Evolutionary conservation across 2,329 filamentous ascomycete genomes (phyloP).

Genomic region (Fusarium euwallaceae): DNA sequence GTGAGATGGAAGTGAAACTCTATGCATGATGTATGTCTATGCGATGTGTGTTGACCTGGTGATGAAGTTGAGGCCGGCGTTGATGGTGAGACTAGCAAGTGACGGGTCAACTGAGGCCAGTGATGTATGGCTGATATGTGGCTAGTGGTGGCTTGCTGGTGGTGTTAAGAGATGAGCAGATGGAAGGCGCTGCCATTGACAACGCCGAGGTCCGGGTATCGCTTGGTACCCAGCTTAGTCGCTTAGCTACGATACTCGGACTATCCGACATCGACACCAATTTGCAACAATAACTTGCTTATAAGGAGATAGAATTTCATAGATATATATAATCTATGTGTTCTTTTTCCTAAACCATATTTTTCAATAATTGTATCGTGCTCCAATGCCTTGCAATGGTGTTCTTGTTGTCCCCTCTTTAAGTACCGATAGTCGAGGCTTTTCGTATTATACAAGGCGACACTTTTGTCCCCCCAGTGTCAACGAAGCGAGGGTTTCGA

Average conservation of each 20-base stretch:
- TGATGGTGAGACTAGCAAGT: not conserved
- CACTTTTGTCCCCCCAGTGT: not conserved
- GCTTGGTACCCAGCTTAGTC: not conserved
- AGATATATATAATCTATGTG: not conserved
- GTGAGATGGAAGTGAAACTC: not conserved
- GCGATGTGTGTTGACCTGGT: not conserved
- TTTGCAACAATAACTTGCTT: not conserved
- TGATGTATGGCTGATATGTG: not conserved
- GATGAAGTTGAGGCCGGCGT: not conserved
- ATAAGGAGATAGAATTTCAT: not conserved
- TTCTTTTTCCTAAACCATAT: not conserved
- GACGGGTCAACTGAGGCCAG: not conserved
- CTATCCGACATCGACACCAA: not conserved
- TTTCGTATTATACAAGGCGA: not conserved
- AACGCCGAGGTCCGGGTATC: not conserved
- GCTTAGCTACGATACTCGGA: not conserved
- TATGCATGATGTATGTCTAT: not conserved
- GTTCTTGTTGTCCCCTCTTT: not conserved
- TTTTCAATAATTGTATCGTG: not conserved
- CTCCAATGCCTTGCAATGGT: not conserved
- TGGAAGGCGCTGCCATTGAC: not conserved
- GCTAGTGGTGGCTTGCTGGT: not conserved
- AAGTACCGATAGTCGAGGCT: not conserved
- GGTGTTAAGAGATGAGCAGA: not conserved
- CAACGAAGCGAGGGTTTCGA: not conserved